Percentiles rank a stretch among this genome's conserved stretches.
phyloP scores from a whole-genome alignment of 169 alveolate genomes.

The Eimeria mitis region DNA sequence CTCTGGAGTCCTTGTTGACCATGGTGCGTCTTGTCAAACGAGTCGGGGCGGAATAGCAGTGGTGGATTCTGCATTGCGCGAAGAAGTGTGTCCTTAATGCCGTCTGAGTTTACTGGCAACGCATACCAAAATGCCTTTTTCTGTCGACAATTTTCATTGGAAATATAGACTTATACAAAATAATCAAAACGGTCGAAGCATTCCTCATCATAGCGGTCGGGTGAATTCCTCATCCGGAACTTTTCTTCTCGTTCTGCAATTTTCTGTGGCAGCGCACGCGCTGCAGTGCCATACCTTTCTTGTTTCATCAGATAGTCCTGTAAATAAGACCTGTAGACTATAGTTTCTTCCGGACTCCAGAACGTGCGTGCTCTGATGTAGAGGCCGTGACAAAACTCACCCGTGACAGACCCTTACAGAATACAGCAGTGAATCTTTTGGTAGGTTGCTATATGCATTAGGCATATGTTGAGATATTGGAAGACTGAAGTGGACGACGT shows the following conservation, averaged over 20 bases:
- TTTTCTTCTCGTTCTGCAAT: neutral
- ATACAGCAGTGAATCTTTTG: neutral
- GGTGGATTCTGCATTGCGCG: neutral
- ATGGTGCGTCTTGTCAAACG: neutral
- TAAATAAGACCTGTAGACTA: neutral
- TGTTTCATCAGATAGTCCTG: neutral
- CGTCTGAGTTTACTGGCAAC: neutral
- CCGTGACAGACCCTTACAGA: neutral
- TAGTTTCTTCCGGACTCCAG: neutral
- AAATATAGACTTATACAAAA: too few species aligned
- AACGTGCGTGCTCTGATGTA: neutral
- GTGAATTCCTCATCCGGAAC: neutral
- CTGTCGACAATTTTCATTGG: neutral
- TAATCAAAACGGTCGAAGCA: neutral
- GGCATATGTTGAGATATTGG: neutral
- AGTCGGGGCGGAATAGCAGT: neutral
- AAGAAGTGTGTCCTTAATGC: neutral
- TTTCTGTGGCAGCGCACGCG: neutral
- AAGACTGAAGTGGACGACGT: neutral
- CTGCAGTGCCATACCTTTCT: neutral
- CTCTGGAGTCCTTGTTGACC: neutral
- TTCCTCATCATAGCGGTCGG: neutral
- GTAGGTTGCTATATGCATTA: neutral
- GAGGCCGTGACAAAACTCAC: neutral
- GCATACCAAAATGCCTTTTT: too few species aligned